Evolutionary conservation across 1,139 yeast species (phyloP).

Genomic region (Yamadazyma sp.): DNA sequence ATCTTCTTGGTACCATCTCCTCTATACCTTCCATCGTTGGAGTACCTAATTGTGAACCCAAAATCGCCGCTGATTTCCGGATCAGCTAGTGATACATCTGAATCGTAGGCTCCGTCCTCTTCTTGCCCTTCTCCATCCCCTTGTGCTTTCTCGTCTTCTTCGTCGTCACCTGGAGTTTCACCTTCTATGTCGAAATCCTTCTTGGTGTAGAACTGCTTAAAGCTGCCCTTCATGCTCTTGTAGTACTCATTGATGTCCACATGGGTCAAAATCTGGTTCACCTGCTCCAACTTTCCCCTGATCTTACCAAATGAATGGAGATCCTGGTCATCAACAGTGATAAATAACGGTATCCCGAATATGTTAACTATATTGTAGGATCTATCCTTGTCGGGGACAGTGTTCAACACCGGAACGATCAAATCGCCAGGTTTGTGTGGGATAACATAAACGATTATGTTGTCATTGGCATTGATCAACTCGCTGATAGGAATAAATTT

Average conservation of each 20-base stretch:
- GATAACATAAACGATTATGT: slow-evolving; percentile 68
- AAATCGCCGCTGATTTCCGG: slow-evolving; percentile 51
- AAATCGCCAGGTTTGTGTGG: slow-evolving; percentile 46
- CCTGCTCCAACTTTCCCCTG: slow-evolving; percentile 53
- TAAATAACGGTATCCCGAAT: slow-evolving; percentile 77
- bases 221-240: slow-evolving; percentile 18
- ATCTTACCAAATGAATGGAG: slow-evolving; percentile 52
- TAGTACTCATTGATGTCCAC: slow-evolving; percentile 26
- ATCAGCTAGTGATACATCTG: slow-evolving; percentile 53
- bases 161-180: slow-evolving; percentile 16
- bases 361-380: slow-evolving; percentile 36
- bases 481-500: slow-evolving; percentile 70
- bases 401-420: slow-evolving; percentile 69
- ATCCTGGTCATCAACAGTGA: slow-evolving; percentile 53
- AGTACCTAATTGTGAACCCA: slow-evolving; percentile 50
- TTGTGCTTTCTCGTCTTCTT: slow-evolving; percentile 38
- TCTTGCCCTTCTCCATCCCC: too few relatives aligned
- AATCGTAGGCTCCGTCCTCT: slow-evolving; percentile 44
- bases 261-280: slow-evolving; percentile 25
- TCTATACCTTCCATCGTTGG: slow-evolving; percentile 17
- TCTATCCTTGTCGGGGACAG: slow-evolving; percentile 43
- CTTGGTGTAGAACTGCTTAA: slow-evolving; percentile 24
- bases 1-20: slow-evolving; percentile 12
- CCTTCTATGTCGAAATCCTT: slow-evolving; percentile 32
- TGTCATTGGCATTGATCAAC: slow-evolving; percentile 62